Conservation (phyloP, 352 stramenopile genomes). For the Phytophthora vignae region DNA sequence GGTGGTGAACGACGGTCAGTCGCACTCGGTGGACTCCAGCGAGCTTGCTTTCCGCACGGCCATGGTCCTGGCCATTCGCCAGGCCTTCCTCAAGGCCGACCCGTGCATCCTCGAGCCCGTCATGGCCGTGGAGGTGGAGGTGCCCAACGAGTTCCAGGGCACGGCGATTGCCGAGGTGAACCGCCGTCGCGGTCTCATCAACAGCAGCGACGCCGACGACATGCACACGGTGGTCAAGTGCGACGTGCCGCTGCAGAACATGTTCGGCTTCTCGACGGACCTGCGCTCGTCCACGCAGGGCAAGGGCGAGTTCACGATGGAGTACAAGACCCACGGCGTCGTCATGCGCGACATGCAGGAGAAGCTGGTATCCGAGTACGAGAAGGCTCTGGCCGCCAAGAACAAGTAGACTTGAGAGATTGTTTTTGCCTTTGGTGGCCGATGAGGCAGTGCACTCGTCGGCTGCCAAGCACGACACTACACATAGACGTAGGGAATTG, state of each 20-base stretch:
- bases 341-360: constrained; percentile 95
- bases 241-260: constrained; percentile 97
- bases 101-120: constrained; percentile 96
- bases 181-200: constrained; percentile 95
- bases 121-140: constrained; percentile 96
- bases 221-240: constrained; percentile 92
- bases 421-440: neutral
- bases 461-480: constrained; percentile 9
- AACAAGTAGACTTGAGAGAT: constrained; percentile 60
- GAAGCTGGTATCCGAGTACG: constrained; percentile 95
- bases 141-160: constrained; percentile 97
- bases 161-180: constrained; percentile 95
- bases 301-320: constrained; percentile 99
- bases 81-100: constrained; percentile 94
- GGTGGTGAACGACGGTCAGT: constrained; percentile 92
- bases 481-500: constrained; percentile 23
- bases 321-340: constrained; percentile 97
- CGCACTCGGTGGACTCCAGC: constrained; percentile 98
- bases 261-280: constrained; percentile 99
- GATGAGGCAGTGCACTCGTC: neutral
- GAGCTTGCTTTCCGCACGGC: constrained; percentile 98
- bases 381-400: constrained; percentile 85
- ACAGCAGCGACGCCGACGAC: constrained; percentile 96
- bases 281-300: constrained; percentile 96
- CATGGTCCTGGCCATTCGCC: constrained; percentile 95